A percentile compares a stretch with the other conserved stretches of the same genome.
phyloP scores from a whole-genome alignment of 1,284 basidiomycete species.

The Porodaedalea pini region DNA sequence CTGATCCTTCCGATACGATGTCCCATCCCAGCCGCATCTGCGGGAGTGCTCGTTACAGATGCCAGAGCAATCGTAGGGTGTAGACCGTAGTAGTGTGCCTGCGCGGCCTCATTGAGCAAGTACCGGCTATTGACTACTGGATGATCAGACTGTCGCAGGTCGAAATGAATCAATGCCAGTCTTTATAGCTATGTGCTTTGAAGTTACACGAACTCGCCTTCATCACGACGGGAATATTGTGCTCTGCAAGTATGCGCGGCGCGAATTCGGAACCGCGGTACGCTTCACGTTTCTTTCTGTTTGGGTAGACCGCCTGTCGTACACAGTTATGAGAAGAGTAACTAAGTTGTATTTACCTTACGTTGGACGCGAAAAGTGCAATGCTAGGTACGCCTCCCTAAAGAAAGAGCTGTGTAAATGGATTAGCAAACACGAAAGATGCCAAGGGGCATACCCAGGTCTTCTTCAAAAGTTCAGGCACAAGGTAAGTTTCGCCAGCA shows the following conservation, averaged over 20 bases:
- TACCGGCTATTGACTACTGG: conserved; percentile 63
- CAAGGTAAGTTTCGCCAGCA: conserved; percentile 82
- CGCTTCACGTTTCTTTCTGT: conserved; percentile 78
- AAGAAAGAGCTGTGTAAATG: no score
- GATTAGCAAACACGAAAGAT: no score
- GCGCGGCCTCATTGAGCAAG: conserved; percentile 67
- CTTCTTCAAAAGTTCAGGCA: conserved; percentile 73
- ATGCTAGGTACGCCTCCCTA: neutral
- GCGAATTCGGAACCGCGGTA: conserved; percentile 80
- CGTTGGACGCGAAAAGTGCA: conserved; percentile 47
- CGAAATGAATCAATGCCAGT: neutral
- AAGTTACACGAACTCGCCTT: conserved; percentile 48
- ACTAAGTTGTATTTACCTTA: no score
- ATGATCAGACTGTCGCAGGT: conserved; percentile 53
- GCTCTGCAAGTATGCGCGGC: conserved; percentile 63
- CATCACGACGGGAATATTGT: conserved; percentile 65
- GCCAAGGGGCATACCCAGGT: no score
- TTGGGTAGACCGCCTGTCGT: no score
- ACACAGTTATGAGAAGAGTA: no score
- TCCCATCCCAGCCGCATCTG: conserved; percentile 57
- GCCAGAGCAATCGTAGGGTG: conserved; percentile 45
- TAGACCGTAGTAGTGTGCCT: conserved; percentile 59
- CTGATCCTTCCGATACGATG: conserved; percentile 64
- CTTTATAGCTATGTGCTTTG: no score
- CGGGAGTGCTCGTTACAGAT: conserved; percentile 61